These are phyloP conservation scores for Trametes gibbosa DNA, from an alignment of 768 basidiomycete genomes.

Conservation along the genomic window DNA sequence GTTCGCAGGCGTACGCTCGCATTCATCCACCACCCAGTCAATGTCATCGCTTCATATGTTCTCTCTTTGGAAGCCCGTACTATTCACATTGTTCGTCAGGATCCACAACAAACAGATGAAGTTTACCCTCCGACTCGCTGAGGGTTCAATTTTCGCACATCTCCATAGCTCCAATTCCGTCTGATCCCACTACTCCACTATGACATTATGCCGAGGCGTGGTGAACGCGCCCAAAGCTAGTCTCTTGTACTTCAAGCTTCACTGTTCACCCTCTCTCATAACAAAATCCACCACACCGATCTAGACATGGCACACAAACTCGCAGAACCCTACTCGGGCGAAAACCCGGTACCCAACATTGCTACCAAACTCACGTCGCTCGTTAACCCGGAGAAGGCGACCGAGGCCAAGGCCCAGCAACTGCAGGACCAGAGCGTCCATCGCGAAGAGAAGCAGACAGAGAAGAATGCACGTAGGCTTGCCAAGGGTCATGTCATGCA, in stretches of 20 bases:
- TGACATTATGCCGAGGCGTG: background rate
- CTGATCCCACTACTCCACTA: slow-evolving; percentile 6
- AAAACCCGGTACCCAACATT: slow-evolving; percentile 33
- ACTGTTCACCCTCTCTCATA: background rate
- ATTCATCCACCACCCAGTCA: too few species aligned
- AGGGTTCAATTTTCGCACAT: too few species aligned
- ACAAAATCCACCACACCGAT: background rate
- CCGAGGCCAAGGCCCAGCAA: slow-evolving; percentile 31
- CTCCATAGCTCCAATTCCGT: background rate
- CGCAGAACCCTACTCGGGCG: slow-evolving; percentile 32
- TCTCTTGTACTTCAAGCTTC: background rate
- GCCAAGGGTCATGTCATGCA: slow-evolving; percentile 31
- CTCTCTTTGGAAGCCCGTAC: too few species aligned
- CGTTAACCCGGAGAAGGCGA: slow-evolving; percentile 29
- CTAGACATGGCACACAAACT: slow-evolving; percentile 28
- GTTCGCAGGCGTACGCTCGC: too few species aligned
- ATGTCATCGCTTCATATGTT: too few species aligned
- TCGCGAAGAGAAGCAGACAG: slow-evolving; percentile 27
- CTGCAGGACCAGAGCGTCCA: slow-evolving; percentile 24
- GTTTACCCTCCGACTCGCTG: too few species aligned
- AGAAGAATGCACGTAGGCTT: slow-evolving; percentile 25
- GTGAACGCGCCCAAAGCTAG: background rate
- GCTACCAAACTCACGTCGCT: slow-evolving; percentile 30
- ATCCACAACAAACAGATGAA: too few species aligned
- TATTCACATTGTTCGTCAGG: too few species aligned